Evolutionary conservation across 1,284 basidiomycete genomes (phyloP), one percentile per base, ranked within the genome.

Genomic region (Binderoboletus segoi): DNA sequence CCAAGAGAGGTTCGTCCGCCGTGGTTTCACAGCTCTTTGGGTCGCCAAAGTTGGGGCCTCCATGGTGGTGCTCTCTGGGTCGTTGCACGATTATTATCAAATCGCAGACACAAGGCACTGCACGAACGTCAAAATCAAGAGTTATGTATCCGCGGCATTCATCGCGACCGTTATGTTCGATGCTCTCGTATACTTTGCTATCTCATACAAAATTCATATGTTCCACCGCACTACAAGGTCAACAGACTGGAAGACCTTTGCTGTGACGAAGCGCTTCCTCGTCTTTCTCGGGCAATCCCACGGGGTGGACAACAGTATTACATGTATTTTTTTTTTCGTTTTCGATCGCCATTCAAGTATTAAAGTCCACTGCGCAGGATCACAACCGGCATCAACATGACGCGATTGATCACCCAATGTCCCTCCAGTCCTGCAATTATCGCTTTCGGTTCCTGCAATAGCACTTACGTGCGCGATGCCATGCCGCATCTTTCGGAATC

Each of bases 401-500:
- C 61, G 30, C 51, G 59, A 23, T 49, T 41, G 10, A 21, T 52
- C 35, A 20, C 45, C 56, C 21, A 56, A 37, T 23, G 1, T 44
- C 46, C 48, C 67, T 21, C 52, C 63, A 8, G 32, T 64, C n/a
- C 37, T 58, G 37, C 66, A 68, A 30, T 28, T 60, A 28, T 41
- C 48, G 11, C 55, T 52, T 54, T 48, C 54, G 15, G 43, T 57
- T 48, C 72, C 71, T 24, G 65, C 65, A 11, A 23, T 72, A n/a
- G 61, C 68, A 20, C 58, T 73, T 13, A 66, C 65, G 7, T 68
- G 64, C 46, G 58, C 61, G 21, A 75, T 74, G 68, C 67, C 69
- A 4, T 70, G 69, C 53, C 67, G 68, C 24, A 67, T 74, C 49
- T 73, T 68, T 63, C 67, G 69, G 20, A 66, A 73, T 46, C 75